These are phyloP conservation scores for Xanthoceras sorbifolium DNA, from an alignment of 345 rosid genomes.

Conservation along the genomic window DNA sequence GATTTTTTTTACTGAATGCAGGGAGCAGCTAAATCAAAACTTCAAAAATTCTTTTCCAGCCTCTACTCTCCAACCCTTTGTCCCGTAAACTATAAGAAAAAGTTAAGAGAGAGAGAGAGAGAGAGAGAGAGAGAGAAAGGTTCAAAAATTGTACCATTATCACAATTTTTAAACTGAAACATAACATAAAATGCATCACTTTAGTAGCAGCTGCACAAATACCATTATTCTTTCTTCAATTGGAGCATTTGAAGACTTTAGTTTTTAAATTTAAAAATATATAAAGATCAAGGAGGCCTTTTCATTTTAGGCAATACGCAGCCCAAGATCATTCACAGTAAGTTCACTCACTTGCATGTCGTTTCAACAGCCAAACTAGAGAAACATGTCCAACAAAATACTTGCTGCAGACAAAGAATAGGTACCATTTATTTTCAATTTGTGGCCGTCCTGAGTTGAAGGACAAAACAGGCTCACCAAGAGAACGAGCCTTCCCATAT, in stretches of 20 bases:
- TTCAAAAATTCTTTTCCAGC: not conserved
- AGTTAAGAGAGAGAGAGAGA: not conserved
- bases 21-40: not conserved
- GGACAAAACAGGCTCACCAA: conserved; percentile 71
- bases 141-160: not conserved
- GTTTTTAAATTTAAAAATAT: not conserved
- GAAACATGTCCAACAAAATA: conserved; percentile 16
- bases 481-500: conserved; percentile 57
- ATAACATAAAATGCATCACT: not conserved
- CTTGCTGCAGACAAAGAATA: conserved; percentile 5
- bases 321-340: conserved; percentile 7
- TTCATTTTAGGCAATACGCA: not conserved
- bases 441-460: conserved; percentile 63
- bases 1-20: not conserved
- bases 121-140: not conserved
- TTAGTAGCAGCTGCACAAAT: not conserved
- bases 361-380: not conserved
- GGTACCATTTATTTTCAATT: conserved; percentile 80
- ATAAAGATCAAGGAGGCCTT: not conserved
- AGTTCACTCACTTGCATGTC: not conserved
- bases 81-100: not conserved
- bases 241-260: not conserved
- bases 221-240: not conserved
- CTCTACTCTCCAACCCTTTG: not conserved
- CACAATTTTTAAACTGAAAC: not conserved